Percentiles rank a stretch among this genome's conserved stretches.
phyloP scores from a whole-genome alignment of 208 protist genomes.

The Polymyxa betae region DNA sequence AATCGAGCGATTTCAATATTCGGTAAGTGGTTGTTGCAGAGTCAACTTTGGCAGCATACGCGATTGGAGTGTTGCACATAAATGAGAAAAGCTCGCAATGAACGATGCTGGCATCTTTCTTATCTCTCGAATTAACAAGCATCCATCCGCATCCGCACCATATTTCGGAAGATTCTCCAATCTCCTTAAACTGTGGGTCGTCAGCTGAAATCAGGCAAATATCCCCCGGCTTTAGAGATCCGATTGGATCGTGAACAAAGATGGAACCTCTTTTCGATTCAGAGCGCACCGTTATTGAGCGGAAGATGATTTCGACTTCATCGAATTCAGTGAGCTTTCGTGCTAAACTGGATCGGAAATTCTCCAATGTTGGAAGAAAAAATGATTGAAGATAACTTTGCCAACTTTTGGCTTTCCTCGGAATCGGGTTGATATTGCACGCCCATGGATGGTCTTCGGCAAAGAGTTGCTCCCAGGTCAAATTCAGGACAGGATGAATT shows the following conservation, averaged over 20 bases:
- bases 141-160: neutral
- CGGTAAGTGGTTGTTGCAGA: neutral
- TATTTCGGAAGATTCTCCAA: conserved; percentile 7
- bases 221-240: neutral
- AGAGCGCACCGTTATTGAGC: neutral
- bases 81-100: neutral
- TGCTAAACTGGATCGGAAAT: neutral
- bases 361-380: neutral
- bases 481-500: neutral
- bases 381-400: neutral
- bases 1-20: neutral
- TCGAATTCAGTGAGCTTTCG: neutral
- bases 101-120: neutral
- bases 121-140: neutral
- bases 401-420: neutral
- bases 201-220: neutral
- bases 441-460: neutral
- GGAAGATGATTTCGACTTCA: neutral
- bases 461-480: neutral
- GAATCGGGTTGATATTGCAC: neutral
- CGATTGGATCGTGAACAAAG: neutral
- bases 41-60: neutral
- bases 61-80: neutral
- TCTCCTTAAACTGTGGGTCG: neutral
- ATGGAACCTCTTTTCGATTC: neutral